Percentiles rank a stretch among this genome's conserved stretches.
phyloP scores from a whole-genome alignment of 2,329 filamentous ascomycete genomes.

The Calonectria montana region DNA sequence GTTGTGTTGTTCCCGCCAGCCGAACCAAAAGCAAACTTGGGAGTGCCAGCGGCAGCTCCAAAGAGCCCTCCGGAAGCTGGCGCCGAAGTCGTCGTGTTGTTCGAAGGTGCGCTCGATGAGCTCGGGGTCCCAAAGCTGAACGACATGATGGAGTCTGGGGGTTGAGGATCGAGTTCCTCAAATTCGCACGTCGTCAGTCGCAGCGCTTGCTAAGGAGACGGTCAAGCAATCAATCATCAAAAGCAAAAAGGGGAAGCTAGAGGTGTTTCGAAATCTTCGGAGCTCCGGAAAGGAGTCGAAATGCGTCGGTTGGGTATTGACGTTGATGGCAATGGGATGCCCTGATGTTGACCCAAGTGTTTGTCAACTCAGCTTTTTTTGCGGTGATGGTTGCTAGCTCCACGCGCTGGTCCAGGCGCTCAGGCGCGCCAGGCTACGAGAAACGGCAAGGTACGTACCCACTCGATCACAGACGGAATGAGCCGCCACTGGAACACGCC shows the following conservation, averaged over 20 bases:
- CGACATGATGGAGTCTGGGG: constrained; percentile 47
- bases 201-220: constrained; percentile 14
- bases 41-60: constrained; percentile 46
- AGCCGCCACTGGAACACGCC: constrained; percentile 30
- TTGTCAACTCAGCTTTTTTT: constrained; percentile 44
- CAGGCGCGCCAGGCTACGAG: constrained; percentile 22
- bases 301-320: constrained; percentile 25
- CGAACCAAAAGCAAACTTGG: constrained; percentile 57
- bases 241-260: not conserved
- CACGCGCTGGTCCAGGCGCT: constrained; percentile 28
- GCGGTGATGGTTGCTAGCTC: constrained; percentile 32
- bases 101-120: constrained; percentile 48
- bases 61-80: constrained; percentile 56
- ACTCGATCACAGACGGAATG: constrained; percentile 14
- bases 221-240: constrained; percentile 17
- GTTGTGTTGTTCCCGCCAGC: constrained; percentile 41
- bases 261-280: constrained; percentile 15
- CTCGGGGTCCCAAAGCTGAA: constrained; percentile 52
- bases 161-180: constrained; percentile 35
- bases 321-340: constrained; percentile 40
- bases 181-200: constrained; percentile 28
- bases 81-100: constrained; percentile 50
- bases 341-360: constrained; percentile 23
- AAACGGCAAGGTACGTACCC: constrained; percentile 21
- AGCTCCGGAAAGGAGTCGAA: constrained; percentile 26